These are phyloP conservation scores for Arthrobotrys musiformis DNA, from an alignment of 2,329 filamentous ascomycete species.

Conservation along the genomic window DNA sequence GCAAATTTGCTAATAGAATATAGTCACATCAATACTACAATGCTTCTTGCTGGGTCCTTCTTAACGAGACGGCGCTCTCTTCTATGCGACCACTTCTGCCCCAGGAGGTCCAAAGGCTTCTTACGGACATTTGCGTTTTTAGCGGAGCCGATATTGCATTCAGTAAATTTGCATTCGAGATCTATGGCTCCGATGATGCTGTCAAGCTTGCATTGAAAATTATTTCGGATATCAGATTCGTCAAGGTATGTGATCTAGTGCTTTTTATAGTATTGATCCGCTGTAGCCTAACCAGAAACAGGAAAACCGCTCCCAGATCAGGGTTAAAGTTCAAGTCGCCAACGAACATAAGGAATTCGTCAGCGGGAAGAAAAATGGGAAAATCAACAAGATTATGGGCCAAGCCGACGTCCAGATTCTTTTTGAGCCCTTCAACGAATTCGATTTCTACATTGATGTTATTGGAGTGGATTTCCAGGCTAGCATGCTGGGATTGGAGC, in stretches of 20 bases:
- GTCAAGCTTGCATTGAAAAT: slow-evolving; percentile 96
- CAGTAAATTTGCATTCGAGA: slow-evolving; percentile 90
- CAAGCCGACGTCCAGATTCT: slow-evolving; percentile 98
- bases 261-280: not conserved
- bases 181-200: slow-evolving; percentile 94
- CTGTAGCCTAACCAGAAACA: not conserved
- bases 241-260: slow-evolving; percentile 65
- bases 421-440: slow-evolving; percentile 98
- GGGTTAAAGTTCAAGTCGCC: slow-evolving; percentile 97
- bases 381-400: slow-evolving; percentile 99
- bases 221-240: slow-evolving; percentile 89
- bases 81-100: slow-evolving; percentile 63
- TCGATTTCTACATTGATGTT: slow-evolving; percentile 99
- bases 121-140: slow-evolving; percentile 94
- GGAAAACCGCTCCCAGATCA: slow-evolving; percentile 88
- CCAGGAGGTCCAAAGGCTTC: slow-evolving; percentile 84
- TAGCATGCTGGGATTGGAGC: slow-evolving; percentile 87
- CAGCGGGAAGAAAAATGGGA: slow-evolving; percentile 99
- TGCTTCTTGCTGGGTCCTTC: slow-evolving; percentile 92
- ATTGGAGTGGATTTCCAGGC: slow-evolving; percentile 91
- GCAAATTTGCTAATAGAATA: slow-evolving; percentile 29
- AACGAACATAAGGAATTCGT: slow-evolving; percentile 99
- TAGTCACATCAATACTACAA: slow-evolving; percentile 92
- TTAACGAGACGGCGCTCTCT: slow-evolving; percentile 71
- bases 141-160: slow-evolving; percentile 93